phyloP scores from a whole-genome alignment of 2,329 filamentous ascomycete genomes.

The Aspergillus unguis region DNA sequence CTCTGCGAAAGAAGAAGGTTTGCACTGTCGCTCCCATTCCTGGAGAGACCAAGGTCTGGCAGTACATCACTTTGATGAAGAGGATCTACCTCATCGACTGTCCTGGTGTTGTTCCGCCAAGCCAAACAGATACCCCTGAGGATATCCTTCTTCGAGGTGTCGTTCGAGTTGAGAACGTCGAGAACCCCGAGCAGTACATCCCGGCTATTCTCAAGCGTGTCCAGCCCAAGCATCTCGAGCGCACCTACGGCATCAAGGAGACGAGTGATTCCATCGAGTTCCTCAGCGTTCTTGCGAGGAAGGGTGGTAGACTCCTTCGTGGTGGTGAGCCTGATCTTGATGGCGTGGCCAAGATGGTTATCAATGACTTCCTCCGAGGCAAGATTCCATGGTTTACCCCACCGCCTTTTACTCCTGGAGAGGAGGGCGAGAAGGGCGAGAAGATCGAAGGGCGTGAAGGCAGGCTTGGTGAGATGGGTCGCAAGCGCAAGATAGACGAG shows the following conservation, averaged over 20 bases:
- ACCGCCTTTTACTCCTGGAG: conserved; percentile 59
- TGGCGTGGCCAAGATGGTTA: conserved; percentile 91
- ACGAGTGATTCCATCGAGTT: conserved; percentile 78
- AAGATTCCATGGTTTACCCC: conserved; percentile 96
- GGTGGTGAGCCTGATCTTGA: conserved; percentile 95
- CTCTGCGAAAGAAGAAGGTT: conserved; percentile 87
- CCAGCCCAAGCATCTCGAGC: conserved; percentile 82
- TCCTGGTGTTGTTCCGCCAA: conserved; percentile 91
- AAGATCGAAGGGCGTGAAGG: conserved; percentile 70
- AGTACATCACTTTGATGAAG: conserved; percentile 95
- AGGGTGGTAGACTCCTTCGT: conserved; percentile 79
- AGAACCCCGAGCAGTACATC: conserved; percentile 95
- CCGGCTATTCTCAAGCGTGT: conserved; percentile 74
- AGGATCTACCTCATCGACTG: conserved; percentile 94
- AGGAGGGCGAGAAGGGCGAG: conserved; percentile 49
- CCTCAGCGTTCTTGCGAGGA: conserved; percentile 79
- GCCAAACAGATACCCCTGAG: conserved; percentile 74
- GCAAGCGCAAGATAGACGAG: conserved; percentile 70
- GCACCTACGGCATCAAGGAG: conserved; percentile 84
- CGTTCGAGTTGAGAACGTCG: conserved; percentile 90
- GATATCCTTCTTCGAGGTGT: conserved; percentile 89
- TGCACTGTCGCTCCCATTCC: conserved; percentile 92
- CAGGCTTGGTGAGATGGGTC: conserved; percentile 76
- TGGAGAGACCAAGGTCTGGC: conserved; percentile 97
- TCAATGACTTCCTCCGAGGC: conserved; percentile 93